phyloP scores from a whole-genome alignment of 371 early-diverging fungal species.

The Rhizopus delemar region DNA sequence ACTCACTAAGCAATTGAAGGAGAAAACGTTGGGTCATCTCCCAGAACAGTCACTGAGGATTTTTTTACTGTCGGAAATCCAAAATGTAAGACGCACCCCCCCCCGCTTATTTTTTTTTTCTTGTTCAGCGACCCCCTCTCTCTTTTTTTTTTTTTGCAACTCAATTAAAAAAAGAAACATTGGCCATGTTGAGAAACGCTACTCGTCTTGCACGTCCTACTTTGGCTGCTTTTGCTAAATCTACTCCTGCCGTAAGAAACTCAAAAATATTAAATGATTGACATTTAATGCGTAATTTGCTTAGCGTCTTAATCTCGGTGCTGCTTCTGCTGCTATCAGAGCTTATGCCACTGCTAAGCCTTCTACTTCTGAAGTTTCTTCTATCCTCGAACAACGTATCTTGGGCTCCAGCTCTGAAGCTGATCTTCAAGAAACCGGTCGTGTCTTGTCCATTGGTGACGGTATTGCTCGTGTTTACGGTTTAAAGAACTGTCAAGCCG shows the following conservation, averaged over 20 bases:
- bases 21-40: too few species aligned
- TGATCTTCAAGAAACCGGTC: conserved; percentile 95
- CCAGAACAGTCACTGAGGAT: too few species aligned
- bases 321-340: conserved; percentile 52
- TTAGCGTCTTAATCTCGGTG: conserved; percentile 61
- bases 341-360: conserved; percentile 64
- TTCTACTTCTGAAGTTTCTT: conserved; percentile 83
- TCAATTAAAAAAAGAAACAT: conserved; percentile 4
- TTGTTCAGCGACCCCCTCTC: conserved; percentile 21
- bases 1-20: too few species aligned
- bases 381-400: conserved; percentile 92
- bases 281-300: conserved; percentile 24
- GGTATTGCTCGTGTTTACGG: conserved; percentile 99
- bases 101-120: conserved; percentile 26
- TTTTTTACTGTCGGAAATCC: not conserved
- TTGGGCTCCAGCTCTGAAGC: conserved; percentile 75
- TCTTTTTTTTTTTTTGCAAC: conserved; percentile 1
- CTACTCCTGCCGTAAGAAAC: conserved; percentile 40
- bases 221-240: conserved; percentile 42
- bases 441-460: conserved; percentile 97
- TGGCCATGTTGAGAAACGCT: conserved; percentile 53
- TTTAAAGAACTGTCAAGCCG: conserved; percentile 95
- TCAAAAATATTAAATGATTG: not conserved
- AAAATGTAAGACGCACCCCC: conserved; percentile 11
- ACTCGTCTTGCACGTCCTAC: conserved; percentile 52